phyloP scores from a whole-genome alignment of 1,284 basidiomycete species.

The Puccinia polysora region DNA sequence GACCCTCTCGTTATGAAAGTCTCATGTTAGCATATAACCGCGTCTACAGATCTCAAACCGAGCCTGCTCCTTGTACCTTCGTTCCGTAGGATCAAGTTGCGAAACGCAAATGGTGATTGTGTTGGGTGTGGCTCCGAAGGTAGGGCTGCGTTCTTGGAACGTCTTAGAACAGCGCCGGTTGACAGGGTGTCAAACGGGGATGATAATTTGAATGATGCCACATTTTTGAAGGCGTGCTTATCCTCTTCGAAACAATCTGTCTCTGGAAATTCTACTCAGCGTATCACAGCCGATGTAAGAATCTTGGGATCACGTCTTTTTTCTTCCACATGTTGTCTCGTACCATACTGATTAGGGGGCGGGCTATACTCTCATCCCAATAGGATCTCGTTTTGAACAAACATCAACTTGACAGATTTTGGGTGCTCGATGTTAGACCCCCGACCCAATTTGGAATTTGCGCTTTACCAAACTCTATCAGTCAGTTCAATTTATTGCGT shows the following conservation, averaged over 20 bases:
- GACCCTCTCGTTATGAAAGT: background rate
- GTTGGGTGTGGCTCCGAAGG: conserved; percentile 4
- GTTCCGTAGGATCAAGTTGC: conserved; percentile 33
- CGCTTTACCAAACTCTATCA: conserved; percentile 67
- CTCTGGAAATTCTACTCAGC: conserved; percentile 59
- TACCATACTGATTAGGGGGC: conserved; percentile 21
- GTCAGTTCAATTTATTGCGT: conserved; percentile 58
- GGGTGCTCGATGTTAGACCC: conserved; percentile 76
- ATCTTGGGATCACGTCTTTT: conserved; percentile 19
- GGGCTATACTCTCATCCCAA: conserved; percentile 47
- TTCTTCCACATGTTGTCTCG: conserved; percentile 20
- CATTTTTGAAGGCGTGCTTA: conserved; percentile 45
- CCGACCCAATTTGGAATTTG: conserved; percentile 81
- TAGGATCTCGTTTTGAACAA: conserved; percentile 54
- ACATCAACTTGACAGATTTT: conserved; percentile 31
- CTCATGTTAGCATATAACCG: conserved; percentile 40
- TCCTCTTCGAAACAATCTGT: conserved; percentile 59
- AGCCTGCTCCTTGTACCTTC: conserved; percentile 27
- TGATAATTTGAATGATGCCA: background rate
- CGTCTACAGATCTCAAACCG: conserved; percentile 45
- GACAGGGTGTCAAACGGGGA: background rate
- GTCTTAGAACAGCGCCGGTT: background rate
- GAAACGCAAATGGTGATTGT: conserved; percentile 23
- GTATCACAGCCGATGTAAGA: conserved; percentile 59
- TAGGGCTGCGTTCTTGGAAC: background rate